Base-by-base conservation (phyloP, 176 grass and related monocot species). In the Oryza brachyantha region DNA sequence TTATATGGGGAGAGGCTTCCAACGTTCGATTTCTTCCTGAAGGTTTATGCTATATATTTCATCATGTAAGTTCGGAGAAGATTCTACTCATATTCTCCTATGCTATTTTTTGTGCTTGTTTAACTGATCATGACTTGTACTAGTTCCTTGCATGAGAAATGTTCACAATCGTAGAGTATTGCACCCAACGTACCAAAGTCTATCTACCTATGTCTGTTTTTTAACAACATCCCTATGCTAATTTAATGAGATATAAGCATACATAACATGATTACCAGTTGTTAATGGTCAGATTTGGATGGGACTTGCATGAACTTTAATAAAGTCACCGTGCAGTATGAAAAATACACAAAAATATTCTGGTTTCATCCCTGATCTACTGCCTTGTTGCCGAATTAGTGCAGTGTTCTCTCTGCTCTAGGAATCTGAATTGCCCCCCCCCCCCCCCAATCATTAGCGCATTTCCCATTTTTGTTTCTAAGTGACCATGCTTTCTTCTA, bases 1-100 rank as follows among this genome's bases (percentile, higher is more conserved):
- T 97, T 59, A 94, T 94, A n/a, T 97, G 95, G 95, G 95, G 95
- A 66, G 95, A 97, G 83, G 95, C 91, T 92, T 91, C 82, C 54
- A 97, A 94, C 29, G 26, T 97, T 59, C 83, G 95, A 64, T 97
- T 94, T 83, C 89, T 97, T 84, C 89, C 95, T 38, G 95, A 97
- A 66, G 88, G 89, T 45, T 86, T 97, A 81, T 97, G 95, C 83
- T 97, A 94, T 66, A 94, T 97, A 77, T 94, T 94, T 87, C 89
- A 97, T 94, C 79, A 92, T 78, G 91, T 97, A 90, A 97, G 93
- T 93, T 27, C 5, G 27, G 61, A 76, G 27, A 77, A 48, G 42
- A 63, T 70, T 88, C 38, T 54, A 41, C 29, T 37, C 12, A 73
- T 72, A n/a, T 54, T 65, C 29, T 36, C 9, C 3, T 21, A 26